Evolutionary conservation across 768 basidiomycete genomes (phyloP).

Genomic region (Hirschioporus abietinus): DNA sequence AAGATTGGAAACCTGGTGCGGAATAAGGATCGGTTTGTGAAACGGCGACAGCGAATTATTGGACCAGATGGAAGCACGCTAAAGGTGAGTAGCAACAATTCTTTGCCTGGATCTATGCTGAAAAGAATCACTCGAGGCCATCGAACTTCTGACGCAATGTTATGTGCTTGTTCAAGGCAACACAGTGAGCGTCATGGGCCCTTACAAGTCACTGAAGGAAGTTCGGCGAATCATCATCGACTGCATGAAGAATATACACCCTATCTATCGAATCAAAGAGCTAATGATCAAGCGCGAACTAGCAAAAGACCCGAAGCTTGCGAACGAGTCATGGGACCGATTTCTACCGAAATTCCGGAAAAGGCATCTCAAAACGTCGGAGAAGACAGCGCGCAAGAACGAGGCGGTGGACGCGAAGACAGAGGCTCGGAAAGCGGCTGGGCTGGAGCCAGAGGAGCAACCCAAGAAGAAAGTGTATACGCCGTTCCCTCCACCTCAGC

Average conservation of each 20-base stretch:
- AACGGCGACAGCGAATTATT: constrained; percentile 92
- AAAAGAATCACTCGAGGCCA: constrained; percentile 56
- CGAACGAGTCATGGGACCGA: constrained; percentile 91
- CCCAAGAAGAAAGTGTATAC: constrained; percentile 71
- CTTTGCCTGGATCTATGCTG: constrained; percentile 1
- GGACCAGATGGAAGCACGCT: constrained; percentile 96
- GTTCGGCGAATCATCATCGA: constrained; percentile 94
- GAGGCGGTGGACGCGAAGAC: constrained; percentile 56
- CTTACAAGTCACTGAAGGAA: constrained; percentile 92
- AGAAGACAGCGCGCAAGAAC: constrained; percentile 91
- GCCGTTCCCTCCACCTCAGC: constrained; percentile 96
- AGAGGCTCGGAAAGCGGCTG: constrained; percentile 63
- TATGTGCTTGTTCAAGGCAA: constrained; percentile 98
- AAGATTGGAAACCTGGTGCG: constrained; percentile 93
- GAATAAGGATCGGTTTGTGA: constrained; percentile 96
- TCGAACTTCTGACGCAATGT: constrained; percentile 92
- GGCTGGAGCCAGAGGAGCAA: constrained; percentile 38
- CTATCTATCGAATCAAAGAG: constrained; percentile 99
- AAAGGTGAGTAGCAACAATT: constrained; percentile 56
- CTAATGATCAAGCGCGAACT: constrained; percentile 98
- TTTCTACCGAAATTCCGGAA: constrained; percentile 96
- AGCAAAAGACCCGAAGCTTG: constrained; percentile 96
- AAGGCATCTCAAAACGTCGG: constrained; percentile 85
- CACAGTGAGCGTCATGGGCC: constrained; percentile 98
- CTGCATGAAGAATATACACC: constrained; percentile 99